phyloP scores from a whole-genome alignment of 2,329 filamentous ascomycete genomes.

The Colletotrichum sp. region DNA sequence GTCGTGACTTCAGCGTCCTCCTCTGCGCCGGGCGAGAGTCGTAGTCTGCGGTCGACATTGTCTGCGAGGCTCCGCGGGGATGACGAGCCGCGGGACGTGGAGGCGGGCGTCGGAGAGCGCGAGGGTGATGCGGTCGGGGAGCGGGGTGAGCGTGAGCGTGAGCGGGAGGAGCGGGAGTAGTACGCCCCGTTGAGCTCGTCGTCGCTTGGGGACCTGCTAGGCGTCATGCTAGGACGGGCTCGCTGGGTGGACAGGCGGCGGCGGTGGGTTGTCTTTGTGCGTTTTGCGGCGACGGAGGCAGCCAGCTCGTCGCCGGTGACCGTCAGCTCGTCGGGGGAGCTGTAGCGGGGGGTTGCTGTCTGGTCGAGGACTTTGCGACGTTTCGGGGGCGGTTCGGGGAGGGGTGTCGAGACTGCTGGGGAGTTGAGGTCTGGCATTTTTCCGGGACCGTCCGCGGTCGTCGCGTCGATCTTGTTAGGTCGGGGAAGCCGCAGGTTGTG shows the following conservation, averaged over 20 bases:
- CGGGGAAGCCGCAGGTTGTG: not conserved
- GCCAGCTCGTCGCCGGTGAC: not conserved
- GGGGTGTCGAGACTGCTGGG: slow-evolving; percentile 20
- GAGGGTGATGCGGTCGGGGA: slow-evolving; percentile 22
- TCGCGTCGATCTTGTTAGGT: not conserved
- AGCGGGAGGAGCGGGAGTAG: slow-evolving; percentile 24
- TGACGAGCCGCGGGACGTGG: slow-evolving; percentile 27
- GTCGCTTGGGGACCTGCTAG: slow-evolving; percentile 21
- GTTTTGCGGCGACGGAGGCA: not conserved
- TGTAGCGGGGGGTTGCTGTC: slow-evolving; percentile 44
- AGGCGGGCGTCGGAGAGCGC: slow-evolving; percentile 33
- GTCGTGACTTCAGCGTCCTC: slow-evolving; percentile 14
- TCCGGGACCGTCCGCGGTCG: not conserved
- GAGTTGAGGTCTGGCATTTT: slow-evolving; percentile 32
- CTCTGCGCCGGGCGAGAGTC: slow-evolving; percentile 29
- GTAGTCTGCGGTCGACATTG: slow-evolving; percentile 17
- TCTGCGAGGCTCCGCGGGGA: slow-evolving; percentile 18
- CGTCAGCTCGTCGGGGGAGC: slow-evolving; percentile 48
- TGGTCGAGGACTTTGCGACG: slow-evolving; percentile 44
- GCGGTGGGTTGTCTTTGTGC: not conserved
- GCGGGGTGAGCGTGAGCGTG: slow-evolving; percentile 24
- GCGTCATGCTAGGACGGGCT: slow-evolving; percentile 21
- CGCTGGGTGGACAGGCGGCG: slow-evolving; percentile 19
- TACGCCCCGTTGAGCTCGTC: slow-evolving; percentile 26
- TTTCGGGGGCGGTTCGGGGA: slow-evolving; percentile 40